These are phyloP conservation scores for Phytopythium montanum DNA, from an alignment of 352 stramenopile species.

Conservation along the genomic window DNA sequence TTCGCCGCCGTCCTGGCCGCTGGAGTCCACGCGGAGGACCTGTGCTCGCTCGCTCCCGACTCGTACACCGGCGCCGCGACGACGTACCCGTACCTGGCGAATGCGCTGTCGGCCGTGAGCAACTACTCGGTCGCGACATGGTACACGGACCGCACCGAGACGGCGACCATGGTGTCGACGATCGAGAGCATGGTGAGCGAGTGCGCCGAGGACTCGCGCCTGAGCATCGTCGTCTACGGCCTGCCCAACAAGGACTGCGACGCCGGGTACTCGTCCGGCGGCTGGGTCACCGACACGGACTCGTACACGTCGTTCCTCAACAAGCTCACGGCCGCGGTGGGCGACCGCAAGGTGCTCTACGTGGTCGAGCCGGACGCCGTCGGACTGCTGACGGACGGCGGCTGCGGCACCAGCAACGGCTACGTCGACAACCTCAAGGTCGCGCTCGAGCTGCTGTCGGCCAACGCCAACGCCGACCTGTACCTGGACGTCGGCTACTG, in stretches of 20 bases:
- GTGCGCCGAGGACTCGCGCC: slow-evolving; percentile 32
- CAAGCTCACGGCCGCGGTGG: slow-evolving; percentile 28
- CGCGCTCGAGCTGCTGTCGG: slow-evolving; percentile 45
- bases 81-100: slow-evolving; percentile 27
- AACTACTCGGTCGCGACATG: slow-evolving; percentile 44
- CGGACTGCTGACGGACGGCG: slow-evolving; percentile 38
- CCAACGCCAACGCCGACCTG: slow-evolving; percentile 50
- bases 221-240: slow-evolving; percentile 64
- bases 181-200: slow-evolving; percentile 22
- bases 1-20: slow-evolving; percentile 11
- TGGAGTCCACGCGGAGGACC: slow-evolving; percentile 17
- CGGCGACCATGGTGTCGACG: slow-evolving; percentile 18
- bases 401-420: slow-evolving; percentile 31
- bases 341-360: slow-evolving; percentile 54
- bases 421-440: slow-evolving; percentile 55
- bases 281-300: slow-evolving; percentile 30
- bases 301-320: slow-evolving; percentile 49
- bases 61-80: slow-evolving; percentile 31
- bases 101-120: slow-evolving; percentile 31
- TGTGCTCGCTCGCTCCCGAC: slow-evolving; percentile 32
- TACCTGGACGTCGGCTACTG: slow-evolving; percentile 70
- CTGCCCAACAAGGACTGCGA: slow-evolving; percentile 67
- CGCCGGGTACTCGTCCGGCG: slow-evolving; percentile 39
- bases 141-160: slow-evolving; percentile 47
- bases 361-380: slow-evolving; percentile 65